Base-by-base conservation (phyloP, 1,284 basidiomycete genomes). In the Cutaneotrichosporon sp. region DNA sequence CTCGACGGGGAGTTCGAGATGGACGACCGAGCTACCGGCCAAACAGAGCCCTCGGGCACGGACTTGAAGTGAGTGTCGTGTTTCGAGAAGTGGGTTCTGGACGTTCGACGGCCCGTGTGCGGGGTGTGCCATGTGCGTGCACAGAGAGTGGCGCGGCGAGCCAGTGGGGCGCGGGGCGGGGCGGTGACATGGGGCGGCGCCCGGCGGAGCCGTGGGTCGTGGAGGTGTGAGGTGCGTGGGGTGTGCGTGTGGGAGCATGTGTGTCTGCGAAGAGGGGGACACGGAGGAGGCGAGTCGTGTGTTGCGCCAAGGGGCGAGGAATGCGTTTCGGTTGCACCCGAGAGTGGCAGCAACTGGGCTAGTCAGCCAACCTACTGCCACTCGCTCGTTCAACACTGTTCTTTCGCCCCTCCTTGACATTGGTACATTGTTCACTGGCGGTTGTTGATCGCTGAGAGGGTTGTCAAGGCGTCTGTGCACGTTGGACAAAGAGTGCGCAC, bases 21-120 rank as follows among this genome's bases (percentile, higher is more conserved):
- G 18, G 38, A 4, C 38, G 38, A 42, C 38, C 18, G 3, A 18
- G 18, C 38, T 42, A 42, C 18, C 18, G 18, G 18, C 7, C 38
- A 42, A 42, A 42, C 38, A 42, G 16, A 9, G 18, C 18, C 38
- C 18, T 9, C 18, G 38, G 38, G 38, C 38, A 42, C 38, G 38
- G 18, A 18, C 38, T n/a, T 42, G 7, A 7, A 46, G 45, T 46
- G 45, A 46, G 45, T 46, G 45, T 46, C 45, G 45, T 46, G 45
- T 46, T 46, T 46, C 22, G 11, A 46, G 24, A 46, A n/a, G 16
- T 4, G 4, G 38, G 4, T 46, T 46, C 22, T 14, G 24, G 45
- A 46, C 25, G 38, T 42, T 42, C 18, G 16, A 20, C 18, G 38
- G 38, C 38, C 38, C 38, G 38, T n/a, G 38, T 36, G 13, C 10